Evolutionary conservation across 2,329 filamentous ascomycete species (phyloP), one percentile per base, ranked within the genome.

Genomic region (Xylariaceae sp.): DNA sequence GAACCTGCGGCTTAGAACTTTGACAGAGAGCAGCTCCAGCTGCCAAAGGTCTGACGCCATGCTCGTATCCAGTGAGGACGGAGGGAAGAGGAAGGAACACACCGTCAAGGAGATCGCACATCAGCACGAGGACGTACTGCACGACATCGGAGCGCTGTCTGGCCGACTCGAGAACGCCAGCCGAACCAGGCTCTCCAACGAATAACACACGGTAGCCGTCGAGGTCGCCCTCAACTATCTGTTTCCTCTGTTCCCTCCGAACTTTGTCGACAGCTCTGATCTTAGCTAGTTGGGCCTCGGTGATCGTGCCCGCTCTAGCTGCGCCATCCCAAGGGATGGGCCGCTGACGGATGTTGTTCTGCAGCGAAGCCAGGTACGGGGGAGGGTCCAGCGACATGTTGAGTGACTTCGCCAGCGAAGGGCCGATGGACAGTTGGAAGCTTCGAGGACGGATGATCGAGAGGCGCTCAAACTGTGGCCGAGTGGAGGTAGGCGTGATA

Each of bases 291-390:
- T 98, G 91, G 54, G 87, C 84, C 55, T 97, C 91, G 44, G 87
- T 95, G 68, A 98, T 87, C 60, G 89, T 93, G 65, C 90, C 89
- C 56, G 89, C 89, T 65, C 93, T 82, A 53, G 95, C 89, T 58
- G 91, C 90, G 58, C 91, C 91, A 68, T 97, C 91, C 93, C 93
- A 98, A 44, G 91, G 90, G 68, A 98, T 95, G 52, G 90, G 90
- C 54, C 93, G 82, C 62, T 88, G 86, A 62, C 93, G 88, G 65
- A 97, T 95, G 75, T 97, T 97, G 79, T 88, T 94, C 73, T 95
- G 90, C 55, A 96, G 78, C 54, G 89, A 91, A 62, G 71, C 70
- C 43, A 81, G 81, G 67, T 96, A 96, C 45, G 87, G 87, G 45
- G 90, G 90, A 55, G 89, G 86, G 64, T 96, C 89, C 66, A 95